Base-by-base conservation (phyloP, 2,329 filamentous ascomycete species). In the Cladobotryum protrusum region DNA sequence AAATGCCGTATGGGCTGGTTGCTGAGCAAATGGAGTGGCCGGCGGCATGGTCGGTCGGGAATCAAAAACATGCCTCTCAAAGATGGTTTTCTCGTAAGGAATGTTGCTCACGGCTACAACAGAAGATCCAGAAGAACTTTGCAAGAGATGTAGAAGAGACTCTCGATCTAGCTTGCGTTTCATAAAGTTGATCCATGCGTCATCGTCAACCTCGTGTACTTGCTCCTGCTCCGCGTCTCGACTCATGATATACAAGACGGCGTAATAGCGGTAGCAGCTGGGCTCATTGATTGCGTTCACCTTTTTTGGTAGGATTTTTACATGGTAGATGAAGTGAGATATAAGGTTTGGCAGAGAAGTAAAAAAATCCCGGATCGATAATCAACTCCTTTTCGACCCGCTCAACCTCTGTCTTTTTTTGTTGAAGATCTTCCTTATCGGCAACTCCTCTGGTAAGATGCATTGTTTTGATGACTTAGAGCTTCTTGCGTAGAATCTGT, bases 71-170 rank as follows among this genome's bases (percentile, higher is more conserved):
- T 46, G 36, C 45, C 56, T 47, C 50, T 65, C 61, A 1, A 62
- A 64, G 49, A 48, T 64, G 52, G 50, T 70, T 56, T 55, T 70
- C 56, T 48, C 54, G 43, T 60, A 54, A 0, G 62, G 58, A 12
- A 65, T 63, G 32, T 62, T 62, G 32, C 52, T 43, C 5, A 65
- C 20, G 0, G 62, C 54, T 0, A 62, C 29, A 3, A 45, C 11
- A 1, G 29, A 40, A 0, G 29, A 32, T 1, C 15, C 17, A 0
- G 49, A 20, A 0, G 51, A 47, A 12, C 29, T 6, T 7, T 53
- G n/a, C n/a, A 63, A 39, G 0, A 57, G 48, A 2, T 39, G 13
- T 1, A 50, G 5, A 1, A 62, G 52, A 2, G 50, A 50, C 15
- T 47, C 37, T 0, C 20, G 43, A 37, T 59, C 33, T 14, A 59